Evolutionary conservation across 257 asterid species (phyloP).

Genomic region (Agastache rugosa): DNA sequence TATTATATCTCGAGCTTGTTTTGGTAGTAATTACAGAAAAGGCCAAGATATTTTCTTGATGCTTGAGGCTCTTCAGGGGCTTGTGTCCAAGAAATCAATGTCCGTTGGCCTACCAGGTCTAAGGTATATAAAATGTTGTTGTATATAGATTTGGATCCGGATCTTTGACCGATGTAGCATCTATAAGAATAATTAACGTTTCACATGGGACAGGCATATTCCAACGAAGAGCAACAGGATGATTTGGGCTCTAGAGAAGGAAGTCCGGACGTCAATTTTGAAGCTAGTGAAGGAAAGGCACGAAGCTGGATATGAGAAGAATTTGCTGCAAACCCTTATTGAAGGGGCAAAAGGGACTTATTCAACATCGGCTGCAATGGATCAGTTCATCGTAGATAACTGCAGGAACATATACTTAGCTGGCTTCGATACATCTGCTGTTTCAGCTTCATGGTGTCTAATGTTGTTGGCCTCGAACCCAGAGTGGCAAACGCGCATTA

Average conservation of each 20-base stretch:
- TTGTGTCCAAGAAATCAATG: constrained; percentile 39
- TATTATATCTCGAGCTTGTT: constrained; percentile 59
- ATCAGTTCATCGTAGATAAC: constrained; percentile 56
- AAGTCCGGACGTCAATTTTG: constrained; percentile 48
- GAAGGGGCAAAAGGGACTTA: constrained; percentile 44
- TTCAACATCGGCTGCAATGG: constrained; percentile 12
- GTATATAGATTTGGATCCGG: no score
- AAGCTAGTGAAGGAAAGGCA: constrained; percentile 47
- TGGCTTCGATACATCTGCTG: constrained; percentile 52
- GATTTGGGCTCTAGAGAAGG: constrained; percentile 55
- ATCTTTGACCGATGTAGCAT: background rate
- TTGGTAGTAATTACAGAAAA: constrained; percentile 51
- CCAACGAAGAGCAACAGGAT: constrained; percentile 53
- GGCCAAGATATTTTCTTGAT: constrained; percentile 50
- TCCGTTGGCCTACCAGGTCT: constrained; percentile 50
- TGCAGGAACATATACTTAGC: constrained; percentile 59
- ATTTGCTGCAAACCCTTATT: constrained; percentile 47
- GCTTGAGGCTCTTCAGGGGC: constrained; percentile 41
- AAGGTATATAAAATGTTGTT: constrained; percentile 34
- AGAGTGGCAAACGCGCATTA: constrained; percentile 47
- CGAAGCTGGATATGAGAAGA: constrained; percentile 40
- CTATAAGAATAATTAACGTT: background rate
- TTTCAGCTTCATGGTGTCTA: constrained; percentile 54
- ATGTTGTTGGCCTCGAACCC: constrained; percentile 57
- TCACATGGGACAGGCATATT: constrained; percentile 37